Base-by-base conservation (phyloP, 441 rosid species). In the Gossypium lobatum region DNA sequence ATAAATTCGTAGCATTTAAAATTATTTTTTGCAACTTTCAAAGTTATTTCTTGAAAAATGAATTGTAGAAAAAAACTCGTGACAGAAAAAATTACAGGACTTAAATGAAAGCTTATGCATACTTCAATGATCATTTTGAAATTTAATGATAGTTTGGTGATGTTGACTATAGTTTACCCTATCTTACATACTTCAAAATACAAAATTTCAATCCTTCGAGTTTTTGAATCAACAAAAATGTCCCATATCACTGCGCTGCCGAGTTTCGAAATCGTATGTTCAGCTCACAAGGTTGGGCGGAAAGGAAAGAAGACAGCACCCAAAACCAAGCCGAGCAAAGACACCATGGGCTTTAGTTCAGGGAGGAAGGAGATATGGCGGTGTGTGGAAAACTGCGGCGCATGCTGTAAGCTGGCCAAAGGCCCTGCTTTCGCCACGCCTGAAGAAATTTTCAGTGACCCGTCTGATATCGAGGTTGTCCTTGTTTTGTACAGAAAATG, bases 351-450 rank as follows among this genome's bases (percentile, higher is more conserved):
- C 11, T 82, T 77, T 31, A 78, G 83, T 4, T 42, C 59, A 14
- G 70, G 72, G 76, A 79, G 75, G 68, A 80, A 76, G 79, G 92
- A 89, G 74, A 46, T 77, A 3, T 93, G 98, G 97, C 64, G 84
- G 42, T 93, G 98, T 80, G 81, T 84, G 16, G 89, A 87, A 68
- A 80, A 85, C 1, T 90, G 97, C 60, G 96, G 97, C 28, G 96
- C 98, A 6, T 91, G 97, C 77, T 91, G 98, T 86, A 89, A 91
- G 84, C 76, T 93, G 17, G 93, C 80, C n/a, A 91, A 90, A 66
- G 97, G 88, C 42, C 90, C 93, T 3, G 77, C 87, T 64, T 90
- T 90, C 23, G 78, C 84, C 25, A 80, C 90, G 6, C 93, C 96
- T 9, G 96, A 91, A 72, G 96, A 93, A 72, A 88, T 90, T 76